Evolutionary conservation across 2,329 filamentous ascomycete genomes (phyloP), one percentile per base, ranked within the genome.

Genomic region (Fusarium sp.): DNA sequence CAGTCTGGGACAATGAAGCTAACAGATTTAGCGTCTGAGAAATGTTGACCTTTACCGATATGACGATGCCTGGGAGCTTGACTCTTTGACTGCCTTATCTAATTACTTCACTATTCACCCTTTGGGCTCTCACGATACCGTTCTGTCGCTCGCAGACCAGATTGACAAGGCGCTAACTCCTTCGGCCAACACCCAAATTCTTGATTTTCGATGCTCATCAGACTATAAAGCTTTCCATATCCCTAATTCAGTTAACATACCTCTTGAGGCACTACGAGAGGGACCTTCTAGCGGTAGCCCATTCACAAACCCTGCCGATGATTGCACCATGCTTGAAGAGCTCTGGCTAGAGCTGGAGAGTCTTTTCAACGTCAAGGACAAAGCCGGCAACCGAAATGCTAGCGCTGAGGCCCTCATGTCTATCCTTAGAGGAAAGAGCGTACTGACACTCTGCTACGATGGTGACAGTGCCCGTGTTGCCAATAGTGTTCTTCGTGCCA

Each of bases 391-490:
- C 27, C 72, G 76, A 15, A 78, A 78, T 52, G 53, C 72, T 7
- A 75, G 74, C 6, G 77, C 77, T 1, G 76, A 77, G 48, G 70
- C 71, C 23, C 55, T 80, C 20, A 69, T 78, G 61, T 70, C 72
- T 4, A 70, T 78, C 4, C 71, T 84, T 13, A 70, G 74, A 23
- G 79, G 76, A 10, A 81, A 81, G 54, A 81, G 80, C 30, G 79
- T 87, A 13, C 71, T 88, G 23, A 78, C 87, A 14, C 71, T 87
- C 14, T 88, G 86, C 70, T 88, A 88, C 57, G 80, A 86, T 54
- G 87, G 87, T 5, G 85, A 89, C 56, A 85, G 84, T 20, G 81
- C 87, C 9, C 80, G 87, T 7, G 83, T 89, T 14, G 86, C 86
- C n/a, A 85, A 85, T 27, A 87, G 86, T 60, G 82, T 89, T 6